Evolutionary conservation across 305 asterid genomes (phyloP).

Genomic region (Plantago coronopus): DNA sequence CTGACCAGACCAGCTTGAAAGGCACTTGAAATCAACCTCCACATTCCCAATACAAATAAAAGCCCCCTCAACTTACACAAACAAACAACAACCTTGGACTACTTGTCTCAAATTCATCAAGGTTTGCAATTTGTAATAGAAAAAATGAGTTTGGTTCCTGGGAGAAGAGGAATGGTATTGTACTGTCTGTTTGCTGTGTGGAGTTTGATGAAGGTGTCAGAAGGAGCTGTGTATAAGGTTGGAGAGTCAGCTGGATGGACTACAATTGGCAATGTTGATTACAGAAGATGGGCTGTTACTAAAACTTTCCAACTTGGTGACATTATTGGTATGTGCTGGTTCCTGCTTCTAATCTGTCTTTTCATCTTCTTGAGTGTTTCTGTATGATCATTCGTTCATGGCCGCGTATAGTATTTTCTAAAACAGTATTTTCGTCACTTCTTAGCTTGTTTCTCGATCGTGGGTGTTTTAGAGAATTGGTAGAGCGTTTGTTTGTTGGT

Average conservation of each 20-base stretch:
- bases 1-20: background rate
- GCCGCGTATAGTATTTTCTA: too few relatives aligned
- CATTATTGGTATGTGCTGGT: conserved; percentile 36
- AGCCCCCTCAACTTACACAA: conserved; percentile 14
- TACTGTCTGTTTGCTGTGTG: conserved; percentile 24
- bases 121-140: background rate
- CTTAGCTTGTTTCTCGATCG: too few relatives aligned
- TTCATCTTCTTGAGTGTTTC: background rate
- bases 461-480: too few relatives aligned
- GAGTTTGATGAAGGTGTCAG: conserved; percentile 17
- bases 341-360: background rate
- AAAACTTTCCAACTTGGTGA: conserved; percentile 66
- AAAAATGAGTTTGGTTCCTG: conserved; percentile 26
- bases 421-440: too few relatives aligned
- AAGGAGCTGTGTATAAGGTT: conserved; percentile 56
- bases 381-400: too few relatives aligned
- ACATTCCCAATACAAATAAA: background rate
- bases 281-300: conserved; percentile 60
- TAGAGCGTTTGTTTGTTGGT: too few relatives aligned
- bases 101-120: conserved; percentile 22
- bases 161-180: conserved; percentile 17
- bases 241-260: conserved; percentile 97
- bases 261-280: conserved; percentile 70
- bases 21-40: conserved; percentile 20
- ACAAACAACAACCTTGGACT: background rate